Percentiles rank a stretch among this genome's conserved stretches.
These are phyloP conservation scores for Penicillium diatomitis DNA, from an alignment of 495 filamentous ascomycete species.

Conservation along the genomic window DNA sequence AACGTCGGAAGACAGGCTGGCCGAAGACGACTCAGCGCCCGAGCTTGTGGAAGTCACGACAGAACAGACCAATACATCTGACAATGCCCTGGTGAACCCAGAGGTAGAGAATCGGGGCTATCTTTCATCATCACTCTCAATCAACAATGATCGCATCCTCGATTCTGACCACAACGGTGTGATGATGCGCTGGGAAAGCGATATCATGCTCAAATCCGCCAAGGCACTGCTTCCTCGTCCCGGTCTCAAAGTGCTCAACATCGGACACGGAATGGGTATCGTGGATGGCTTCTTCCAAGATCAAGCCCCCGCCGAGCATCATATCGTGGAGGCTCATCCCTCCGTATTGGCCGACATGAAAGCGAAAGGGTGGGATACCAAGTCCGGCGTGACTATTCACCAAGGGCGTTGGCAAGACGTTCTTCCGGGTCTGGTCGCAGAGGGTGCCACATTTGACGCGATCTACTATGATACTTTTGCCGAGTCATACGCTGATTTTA, in stretches of 20 bases:
- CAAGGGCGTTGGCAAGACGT: slow-evolving; percentile 82
- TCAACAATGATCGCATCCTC: slow-evolving; percentile 63
- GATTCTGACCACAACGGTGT: slow-evolving; percentile 79
- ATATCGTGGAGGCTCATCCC: slow-evolving; percentile 91
- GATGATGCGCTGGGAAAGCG: slow-evolving; percentile 96
- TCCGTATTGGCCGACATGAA: slow-evolving; percentile 66
- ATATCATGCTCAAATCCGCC: slow-evolving; percentile 77
- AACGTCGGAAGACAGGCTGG: slow-evolving; percentile 7
- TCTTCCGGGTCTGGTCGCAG: slow-evolving; percentile 57
- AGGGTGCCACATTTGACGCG: slow-evolving; percentile 69
- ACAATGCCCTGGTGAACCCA: slow-evolving; percentile 15
- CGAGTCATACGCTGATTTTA: slow-evolving; percentile 78
- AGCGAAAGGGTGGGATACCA: slow-evolving; percentile 52
- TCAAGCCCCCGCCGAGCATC: slow-evolving; percentile 54
- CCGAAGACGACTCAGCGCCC: slow-evolving; percentile 14
- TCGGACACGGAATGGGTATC: slow-evolving; percentile 96
- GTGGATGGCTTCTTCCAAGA: slow-evolving; percentile 75
- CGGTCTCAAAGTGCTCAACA: slow-evolving; percentile 70
- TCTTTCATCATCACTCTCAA: slow-evolving; percentile 67
- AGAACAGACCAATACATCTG: slow-evolving; percentile 8
- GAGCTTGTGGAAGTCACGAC: slow-evolving; percentile 24
- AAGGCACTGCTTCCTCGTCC: slow-evolving; percentile 47
- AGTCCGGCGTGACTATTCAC: slow-evolving; percentile 54
- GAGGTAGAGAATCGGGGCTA: slow-evolving; percentile 59
- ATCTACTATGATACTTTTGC: slow-evolving; percentile 99